Conservation (phyloP, 2,329 filamentous ascomycete species). For the Aspergillus piperis region DNA sequence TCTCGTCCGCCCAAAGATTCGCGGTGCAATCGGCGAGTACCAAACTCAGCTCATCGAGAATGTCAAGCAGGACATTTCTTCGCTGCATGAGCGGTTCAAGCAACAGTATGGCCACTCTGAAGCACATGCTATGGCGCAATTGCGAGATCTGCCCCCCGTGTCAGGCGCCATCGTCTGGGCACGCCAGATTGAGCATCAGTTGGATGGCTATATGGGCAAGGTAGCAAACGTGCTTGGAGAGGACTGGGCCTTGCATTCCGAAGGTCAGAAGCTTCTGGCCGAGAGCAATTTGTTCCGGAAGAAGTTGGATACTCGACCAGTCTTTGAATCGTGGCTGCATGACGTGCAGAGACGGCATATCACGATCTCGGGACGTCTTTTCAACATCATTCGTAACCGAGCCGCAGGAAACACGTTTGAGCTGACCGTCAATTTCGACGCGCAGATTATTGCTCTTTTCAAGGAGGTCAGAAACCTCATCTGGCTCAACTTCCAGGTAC, state of each 20-base stretch:
- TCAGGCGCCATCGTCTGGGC: constrained; percentile 98
- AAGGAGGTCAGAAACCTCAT: constrained; percentile 96
- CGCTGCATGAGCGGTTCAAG: constrained; percentile 95
- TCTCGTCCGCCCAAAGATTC: constrained; percentile 97
- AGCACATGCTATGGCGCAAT: constrained; percentile 95
- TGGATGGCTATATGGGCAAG: constrained; percentile 96
- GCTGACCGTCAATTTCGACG: constrained; percentile 92
- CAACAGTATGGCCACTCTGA: constrained; percentile 98
- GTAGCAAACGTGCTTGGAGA: constrained; percentile 96
- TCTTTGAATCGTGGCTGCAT: constrained; percentile 93
- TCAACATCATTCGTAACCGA: constrained; percentile 83
- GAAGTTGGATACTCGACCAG: constrained; percentile 89
- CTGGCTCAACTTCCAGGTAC: constrained; percentile 93
- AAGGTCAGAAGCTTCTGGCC: constrained; percentile 88
- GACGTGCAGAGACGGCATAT: constrained; percentile 88
- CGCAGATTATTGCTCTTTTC: constrained; percentile 95
- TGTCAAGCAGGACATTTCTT: constrained; percentile 92
- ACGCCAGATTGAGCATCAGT: constrained; percentile 91
- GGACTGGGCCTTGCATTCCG: constrained; percentile 91
- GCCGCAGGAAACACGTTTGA: constrained; percentile 89
- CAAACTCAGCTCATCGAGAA: constrained; percentile 98
- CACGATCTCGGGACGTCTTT: constrained; percentile 87
- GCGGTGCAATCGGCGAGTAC: constrained; percentile 95
- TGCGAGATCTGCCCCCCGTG: constrained; percentile 92
- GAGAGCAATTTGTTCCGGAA: constrained; percentile 94